Percentiles rank a stretch among this genome's conserved stretches.
Conservation (phyloP, 306 rosid genomes). For the Castanospermum australe region DNA sequence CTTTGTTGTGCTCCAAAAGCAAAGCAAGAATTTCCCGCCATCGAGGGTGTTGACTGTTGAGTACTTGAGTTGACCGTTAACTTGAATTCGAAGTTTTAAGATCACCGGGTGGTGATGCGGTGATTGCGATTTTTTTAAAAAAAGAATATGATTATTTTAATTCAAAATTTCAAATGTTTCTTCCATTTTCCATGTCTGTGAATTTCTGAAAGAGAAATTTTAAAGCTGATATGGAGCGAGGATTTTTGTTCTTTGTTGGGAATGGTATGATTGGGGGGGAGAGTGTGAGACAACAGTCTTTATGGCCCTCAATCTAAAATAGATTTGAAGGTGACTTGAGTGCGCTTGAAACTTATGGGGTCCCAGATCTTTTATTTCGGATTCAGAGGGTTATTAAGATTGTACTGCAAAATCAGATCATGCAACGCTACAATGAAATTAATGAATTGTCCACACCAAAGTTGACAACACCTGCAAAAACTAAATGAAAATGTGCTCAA, state of each 20-base stretch:
- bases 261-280: neutral
- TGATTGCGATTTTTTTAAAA: conserved; percentile 36
- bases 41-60: conserved; percentile 30
- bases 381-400: neutral
- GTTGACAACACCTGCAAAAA: conserved; percentile 13
- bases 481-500: no score
- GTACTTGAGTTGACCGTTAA: no score
- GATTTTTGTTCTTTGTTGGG: conserved; percentile 18
- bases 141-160: no score
- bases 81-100: neutral
- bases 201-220: neutral
- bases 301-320: neutral
- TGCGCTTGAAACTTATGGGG: neutral
- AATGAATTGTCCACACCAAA: neutral
- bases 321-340: conserved; percentile 5
- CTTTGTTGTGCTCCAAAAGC: no score
- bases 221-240: neutral
- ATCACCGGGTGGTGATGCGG: conserved; percentile 23
- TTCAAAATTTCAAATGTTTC: neutral
- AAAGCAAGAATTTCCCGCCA: no score
- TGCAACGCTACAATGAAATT: no score
- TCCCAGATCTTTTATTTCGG: conserved; percentile 7
- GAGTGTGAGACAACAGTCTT: neutral
- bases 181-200: neutral
- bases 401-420: no score